A percentile compares a stretch with the other conserved stretches of the same genome.
These are phyloP conservation scores for Apiospora marii DNA, from an alignment of 2,329 filamentous ascomycete species.

Conservation along the genomic window DNA sequence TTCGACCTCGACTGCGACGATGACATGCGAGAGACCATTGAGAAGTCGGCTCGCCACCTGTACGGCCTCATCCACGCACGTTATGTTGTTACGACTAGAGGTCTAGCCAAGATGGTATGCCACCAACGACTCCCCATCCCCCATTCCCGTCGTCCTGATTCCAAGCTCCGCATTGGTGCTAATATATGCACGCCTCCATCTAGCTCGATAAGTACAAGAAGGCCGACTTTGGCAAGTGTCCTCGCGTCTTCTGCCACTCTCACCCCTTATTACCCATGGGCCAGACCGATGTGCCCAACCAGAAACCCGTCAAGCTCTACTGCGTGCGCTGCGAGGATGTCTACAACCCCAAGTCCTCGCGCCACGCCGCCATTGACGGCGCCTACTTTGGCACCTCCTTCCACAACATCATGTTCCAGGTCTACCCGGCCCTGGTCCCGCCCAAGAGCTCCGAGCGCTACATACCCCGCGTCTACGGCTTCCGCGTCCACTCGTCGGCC, in stretches of 20 bases:
- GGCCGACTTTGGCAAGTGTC: slow-evolving; percentile 96
- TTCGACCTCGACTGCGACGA: slow-evolving; percentile 99
- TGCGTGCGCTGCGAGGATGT: slow-evolving; percentile 97
- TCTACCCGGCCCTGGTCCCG: slow-evolving; percentile 90
- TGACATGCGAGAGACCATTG: slow-evolving; percentile 96
- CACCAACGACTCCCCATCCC: slow-evolving; percentile 25
- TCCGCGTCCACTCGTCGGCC: slow-evolving; percentile 91
- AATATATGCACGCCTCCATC: not conserved
- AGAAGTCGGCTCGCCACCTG: slow-evolving; percentile 94
- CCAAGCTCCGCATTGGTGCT: not conserved
- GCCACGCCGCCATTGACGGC: slow-evolving; percentile 93
- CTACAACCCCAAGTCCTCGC: slow-evolving; percentile 96
- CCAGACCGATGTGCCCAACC: slow-evolving; percentile 85
- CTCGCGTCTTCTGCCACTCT: slow-evolving; percentile 91
- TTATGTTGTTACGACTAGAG: slow-evolving; percentile 95
- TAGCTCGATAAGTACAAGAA: slow-evolving; percentile 99
- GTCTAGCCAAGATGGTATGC: slow-evolving; percentile 92
- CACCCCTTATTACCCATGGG: slow-evolving; percentile 96
- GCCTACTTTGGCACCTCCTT: slow-evolving; percentile 98
- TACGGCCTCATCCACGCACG: slow-evolving; percentile 96
- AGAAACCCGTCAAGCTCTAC: slow-evolving; percentile 95
- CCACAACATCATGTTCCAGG: slow-evolving; percentile 99
- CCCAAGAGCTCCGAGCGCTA: slow-evolving; percentile 87
- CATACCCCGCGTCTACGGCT: slow-evolving; percentile 90
- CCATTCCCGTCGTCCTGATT: slow-evolving; percentile 8